Evolutionary conservation across 2,329 filamentous ascomycete genomes (phyloP).

Genomic region (Fusarium palustre): DNA sequence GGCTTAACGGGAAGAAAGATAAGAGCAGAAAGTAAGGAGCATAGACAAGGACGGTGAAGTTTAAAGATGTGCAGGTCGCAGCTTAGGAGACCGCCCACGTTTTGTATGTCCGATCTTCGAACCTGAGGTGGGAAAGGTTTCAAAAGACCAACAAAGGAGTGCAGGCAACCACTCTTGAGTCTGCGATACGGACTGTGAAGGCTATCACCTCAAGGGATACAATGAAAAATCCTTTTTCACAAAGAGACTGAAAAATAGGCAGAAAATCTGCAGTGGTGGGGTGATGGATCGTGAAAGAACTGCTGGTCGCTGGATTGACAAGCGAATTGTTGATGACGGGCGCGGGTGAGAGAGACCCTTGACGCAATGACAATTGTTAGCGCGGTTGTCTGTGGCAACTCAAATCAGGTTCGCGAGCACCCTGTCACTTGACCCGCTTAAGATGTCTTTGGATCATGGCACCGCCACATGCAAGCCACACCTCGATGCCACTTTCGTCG

Average conservation of each 20-base stretch:
- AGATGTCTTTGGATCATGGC: not conserved
- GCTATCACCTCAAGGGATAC: not conserved
- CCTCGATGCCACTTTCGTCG: slow-evolving; percentile 20
- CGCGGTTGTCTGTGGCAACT: slow-evolving; percentile 57
- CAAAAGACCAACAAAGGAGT: slow-evolving; percentile 30
- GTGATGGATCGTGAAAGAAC: slow-evolving; percentile 39
- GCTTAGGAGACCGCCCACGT: slow-evolving; percentile 27
- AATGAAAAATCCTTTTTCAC: not conserved
- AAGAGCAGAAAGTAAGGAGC: slow-evolving; percentile 16
- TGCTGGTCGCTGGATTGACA: slow-evolving; percentile 35
- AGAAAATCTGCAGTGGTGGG: slow-evolving; percentile 31
- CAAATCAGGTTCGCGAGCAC: slow-evolving; percentile 30
- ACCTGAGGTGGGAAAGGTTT: slow-evolving; percentile 1
- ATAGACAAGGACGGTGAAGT: slow-evolving; percentile 24
- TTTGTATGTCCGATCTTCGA: slow-evolving; percentile 19
- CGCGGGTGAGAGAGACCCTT: slow-evolving; percentile 45
- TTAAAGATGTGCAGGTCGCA: slow-evolving; percentile 35
- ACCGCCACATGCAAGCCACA: slow-evolving; percentile 36
- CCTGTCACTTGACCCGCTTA: slow-evolving; percentile 43
- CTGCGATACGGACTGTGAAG: not conserved
- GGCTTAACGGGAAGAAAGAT: slow-evolving; percentile 19
- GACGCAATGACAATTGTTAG: slow-evolving; percentile 50
- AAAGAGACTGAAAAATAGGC: slow-evolving; percentile 7
- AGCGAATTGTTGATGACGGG: slow-evolving; percentile 43
- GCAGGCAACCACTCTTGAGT: slow-evolving; percentile 14